Evolutionary conservation across 768 basidiomycete species (phyloP).

Genomic region (Russula virescens): DNA sequence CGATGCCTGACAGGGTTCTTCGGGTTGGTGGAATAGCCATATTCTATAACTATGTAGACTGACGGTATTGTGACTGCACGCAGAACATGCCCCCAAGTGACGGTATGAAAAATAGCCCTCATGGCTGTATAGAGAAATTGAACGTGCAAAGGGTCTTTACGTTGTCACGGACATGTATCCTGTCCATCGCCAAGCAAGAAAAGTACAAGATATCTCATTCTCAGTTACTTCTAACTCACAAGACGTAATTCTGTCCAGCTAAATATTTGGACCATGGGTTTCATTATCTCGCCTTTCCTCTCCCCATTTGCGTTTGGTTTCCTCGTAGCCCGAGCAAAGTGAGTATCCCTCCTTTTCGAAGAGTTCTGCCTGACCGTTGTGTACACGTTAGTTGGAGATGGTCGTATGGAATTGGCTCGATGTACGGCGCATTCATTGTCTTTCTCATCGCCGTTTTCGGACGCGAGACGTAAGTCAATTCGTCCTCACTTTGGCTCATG

Average conservation of each 20-base stretch:
- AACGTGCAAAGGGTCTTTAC: constrained; percentile 43
- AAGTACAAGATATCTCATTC: constrained; percentile 33
- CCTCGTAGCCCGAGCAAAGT: constrained; percentile 50
- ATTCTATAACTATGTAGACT: not conserved
- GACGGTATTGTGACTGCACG: not conserved
- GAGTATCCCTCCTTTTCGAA: constrained; percentile 8
- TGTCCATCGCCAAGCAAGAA: constrained; percentile 63
- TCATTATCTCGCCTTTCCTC: constrained; percentile 58
- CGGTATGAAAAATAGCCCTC: constrained; percentile 28
- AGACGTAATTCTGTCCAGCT: constrained; percentile 35
- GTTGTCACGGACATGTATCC: constrained; percentile 60
- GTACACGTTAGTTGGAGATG: constrained; percentile 46
- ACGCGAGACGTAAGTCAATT: constrained; percentile 53
- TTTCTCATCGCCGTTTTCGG: constrained; percentile 52
- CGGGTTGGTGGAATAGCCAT: constrained; percentile 34
- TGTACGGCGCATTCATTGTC: constrained; percentile 52
- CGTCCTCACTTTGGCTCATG: not conserved
- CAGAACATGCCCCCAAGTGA: constrained; percentile 57
- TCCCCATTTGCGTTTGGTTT: constrained; percentile 67
- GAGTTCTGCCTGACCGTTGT: not conserved
- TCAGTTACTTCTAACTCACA: not conserved
- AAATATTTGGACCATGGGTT: constrained; percentile 69
- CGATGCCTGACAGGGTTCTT: constrained; percentile 57
- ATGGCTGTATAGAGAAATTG: not conserved
- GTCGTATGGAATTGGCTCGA: constrained; percentile 61